phyloP scores from a whole-genome alignment of 2,329 filamentous ascomycete species.

The Aureobasidium sp. region DNA sequence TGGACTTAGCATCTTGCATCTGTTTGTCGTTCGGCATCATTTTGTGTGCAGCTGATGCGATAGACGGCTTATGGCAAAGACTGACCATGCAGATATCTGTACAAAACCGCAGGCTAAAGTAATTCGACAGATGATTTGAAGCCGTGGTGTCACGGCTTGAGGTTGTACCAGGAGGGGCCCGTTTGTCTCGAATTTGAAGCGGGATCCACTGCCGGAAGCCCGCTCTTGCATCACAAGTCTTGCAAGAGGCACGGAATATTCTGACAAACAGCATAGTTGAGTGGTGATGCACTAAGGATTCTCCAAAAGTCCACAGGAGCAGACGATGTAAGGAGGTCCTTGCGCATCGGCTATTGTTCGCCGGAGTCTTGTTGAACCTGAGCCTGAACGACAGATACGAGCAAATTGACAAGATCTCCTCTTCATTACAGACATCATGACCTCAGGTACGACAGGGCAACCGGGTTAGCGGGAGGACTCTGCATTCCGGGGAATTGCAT shows the following conservation, averaged over 20 bases:
- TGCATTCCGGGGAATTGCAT: slow-evolving; percentile 12
- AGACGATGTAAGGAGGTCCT: slow-evolving; percentile 5
- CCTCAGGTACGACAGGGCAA: slow-evolving; percentile 11
- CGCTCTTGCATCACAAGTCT: slow-evolving; percentile 11
- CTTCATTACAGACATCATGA: neutral
- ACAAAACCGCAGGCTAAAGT: neutral
- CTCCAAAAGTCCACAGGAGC: neutral
- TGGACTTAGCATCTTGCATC: slow-evolving; percentile 2
- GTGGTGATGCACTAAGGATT: neutral
- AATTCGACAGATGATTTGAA: neutral
- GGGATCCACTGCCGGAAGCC: slow-evolving; percentile 12
- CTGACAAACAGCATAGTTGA: neutral
- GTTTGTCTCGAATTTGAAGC: slow-evolving; percentile 12
- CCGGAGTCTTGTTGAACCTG: neutral
- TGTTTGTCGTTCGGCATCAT: slow-evolving; percentile 10
- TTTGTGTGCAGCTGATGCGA: neutral
- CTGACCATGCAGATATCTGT: slow-evolving; percentile 8
- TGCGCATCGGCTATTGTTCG: slow-evolving; percentile 1
- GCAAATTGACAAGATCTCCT: neutral
- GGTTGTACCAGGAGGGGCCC: slow-evolving; percentile 9
- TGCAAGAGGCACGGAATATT: slow-evolving; percentile 9
- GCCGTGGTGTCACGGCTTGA: slow-evolving; percentile 8
- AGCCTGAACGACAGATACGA: slow-evolving; percentile 2
- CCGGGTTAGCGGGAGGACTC: slow-evolving; percentile 9
- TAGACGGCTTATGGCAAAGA: neutral